A percentile compares a stretch with the other conserved stretches of the same genome.
Evolutionary conservation across 345 rosid species (phyloP).

Genomic region (Moringa oleifera): DNA sequence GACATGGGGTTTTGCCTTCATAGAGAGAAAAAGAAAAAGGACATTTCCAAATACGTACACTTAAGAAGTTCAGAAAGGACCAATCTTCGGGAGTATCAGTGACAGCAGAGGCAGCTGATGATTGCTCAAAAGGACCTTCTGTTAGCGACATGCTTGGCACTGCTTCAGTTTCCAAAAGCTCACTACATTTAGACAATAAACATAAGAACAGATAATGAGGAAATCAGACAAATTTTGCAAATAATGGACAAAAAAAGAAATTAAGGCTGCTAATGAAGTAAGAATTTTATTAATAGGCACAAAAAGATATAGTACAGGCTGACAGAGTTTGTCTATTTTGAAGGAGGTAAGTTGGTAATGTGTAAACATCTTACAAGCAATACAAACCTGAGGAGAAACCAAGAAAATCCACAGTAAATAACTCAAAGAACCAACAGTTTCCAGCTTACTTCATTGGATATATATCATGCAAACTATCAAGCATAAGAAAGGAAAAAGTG

Average conservation of each 20-base stretch:
- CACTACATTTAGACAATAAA: conserved; percentile 27
- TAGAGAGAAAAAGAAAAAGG: background rate
- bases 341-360: conserved; percentile 3
- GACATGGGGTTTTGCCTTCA: background rate
- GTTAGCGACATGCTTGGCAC: conserved; percentile 48
- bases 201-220: too few species aligned
- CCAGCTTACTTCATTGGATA: background rate
- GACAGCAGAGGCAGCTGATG: conserved; percentile 33
- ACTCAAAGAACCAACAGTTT: background rate
- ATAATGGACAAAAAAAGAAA: conserved; percentile 3
- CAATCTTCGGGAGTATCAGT: conserved; percentile 44
- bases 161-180: conserved; percentile 65
- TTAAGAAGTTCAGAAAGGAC: conserved; percentile 54
- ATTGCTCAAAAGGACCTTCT: conserved; percentile 58
- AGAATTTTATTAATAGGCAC: background rate
- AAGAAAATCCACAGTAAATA: too few species aligned
- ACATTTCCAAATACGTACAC: conserved; percentile 26
- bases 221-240: background rate
- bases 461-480: background rate
- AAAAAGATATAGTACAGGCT: background rate
- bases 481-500: too few species aligned
- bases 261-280: background rate
- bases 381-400: background rate
- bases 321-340: background rate
- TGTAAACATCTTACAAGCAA: background rate